phyloP scores from a whole-genome alignment of 2,329 filamentous ascomycete genomes.

The Bisporella sp. region DNA sequence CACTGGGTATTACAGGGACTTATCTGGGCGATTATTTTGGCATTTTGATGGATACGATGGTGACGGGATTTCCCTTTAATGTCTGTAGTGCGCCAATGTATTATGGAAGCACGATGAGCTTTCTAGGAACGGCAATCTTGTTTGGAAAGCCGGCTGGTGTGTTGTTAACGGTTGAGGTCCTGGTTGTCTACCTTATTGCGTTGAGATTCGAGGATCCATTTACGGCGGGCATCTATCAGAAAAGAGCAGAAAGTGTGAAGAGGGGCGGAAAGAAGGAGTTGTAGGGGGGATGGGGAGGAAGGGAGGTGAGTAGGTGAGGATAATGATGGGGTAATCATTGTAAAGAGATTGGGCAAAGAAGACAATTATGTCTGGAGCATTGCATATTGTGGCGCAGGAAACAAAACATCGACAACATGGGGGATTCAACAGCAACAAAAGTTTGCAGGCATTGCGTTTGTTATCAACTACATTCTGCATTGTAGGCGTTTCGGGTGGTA shows the following conservation, averaged over 20 bases:
- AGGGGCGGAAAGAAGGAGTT: constrained; percentile 21
- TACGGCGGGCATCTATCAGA: constrained; percentile 86
- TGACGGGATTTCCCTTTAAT: constrained; percentile 94
- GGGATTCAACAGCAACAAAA: too few relatives aligned
- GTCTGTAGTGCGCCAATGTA: constrained; percentile 93
- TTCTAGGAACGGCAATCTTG: constrained; percentile 78
- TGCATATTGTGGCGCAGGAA: too few relatives aligned
- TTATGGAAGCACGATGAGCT: constrained; percentile 86
- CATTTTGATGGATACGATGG: constrained; percentile 91
- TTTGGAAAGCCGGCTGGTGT: constrained; percentile 85
- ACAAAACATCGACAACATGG: too few relatives aligned
- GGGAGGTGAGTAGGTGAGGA: too few relatives aligned
- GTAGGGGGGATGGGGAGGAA: background rate
- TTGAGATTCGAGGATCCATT: constrained; percentile 90
- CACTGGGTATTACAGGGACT: constrained; percentile 87
- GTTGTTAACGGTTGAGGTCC: constrained; percentile 67
- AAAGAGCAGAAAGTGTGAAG: constrained; percentile 58
- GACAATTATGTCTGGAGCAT: too few relatives aligned
- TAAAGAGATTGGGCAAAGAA: too few relatives aligned
- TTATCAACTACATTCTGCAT: too few relatives aligned
- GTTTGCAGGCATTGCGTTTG: too few relatives aligned
- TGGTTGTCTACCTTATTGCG: constrained; percentile 72
- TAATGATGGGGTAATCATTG: too few relatives aligned
- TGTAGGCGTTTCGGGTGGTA: too few relatives aligned
- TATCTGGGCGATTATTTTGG: constrained; percentile 98